These are phyloP conservation scores for Solanum dulcamara DNA, from an alignment of 257 asterid genomes.

Conservation along the genomic window DNA sequence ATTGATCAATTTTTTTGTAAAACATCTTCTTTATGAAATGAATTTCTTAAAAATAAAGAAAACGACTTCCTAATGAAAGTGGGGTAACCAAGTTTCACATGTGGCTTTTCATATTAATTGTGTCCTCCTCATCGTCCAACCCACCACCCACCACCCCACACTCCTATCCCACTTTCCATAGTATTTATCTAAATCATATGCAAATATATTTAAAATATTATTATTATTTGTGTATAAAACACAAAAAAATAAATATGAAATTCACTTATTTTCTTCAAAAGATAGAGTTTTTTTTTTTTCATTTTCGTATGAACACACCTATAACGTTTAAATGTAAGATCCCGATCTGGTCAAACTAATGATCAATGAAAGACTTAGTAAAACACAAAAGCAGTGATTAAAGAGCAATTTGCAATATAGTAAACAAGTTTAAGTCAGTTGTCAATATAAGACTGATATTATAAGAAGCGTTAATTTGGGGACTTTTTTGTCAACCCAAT, in stretches of 20 bases:
- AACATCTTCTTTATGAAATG: neutral
- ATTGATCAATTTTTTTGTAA: too few relatives aligned
- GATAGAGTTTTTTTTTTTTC: too few relatives aligned
- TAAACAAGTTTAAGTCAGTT: neutral
- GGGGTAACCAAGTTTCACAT: neutral
- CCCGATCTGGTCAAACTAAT: neutral
- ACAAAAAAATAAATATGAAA: neutral
- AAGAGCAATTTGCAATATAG: neutral
- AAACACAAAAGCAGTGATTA: neutral
- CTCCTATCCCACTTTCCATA: too few relatives aligned
- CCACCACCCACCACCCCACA: neutral
- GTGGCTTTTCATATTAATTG: neutral
- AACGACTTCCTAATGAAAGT: neutral
- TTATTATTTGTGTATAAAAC: neutral
- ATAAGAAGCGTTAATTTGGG: neutral
- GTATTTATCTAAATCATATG: neutral
- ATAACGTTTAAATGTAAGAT: neutral
- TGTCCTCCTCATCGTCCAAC: neutral
- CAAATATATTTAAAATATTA: neutral
- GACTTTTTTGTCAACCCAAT: neutral
- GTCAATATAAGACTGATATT: neutral
- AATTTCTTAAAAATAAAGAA: neutral
- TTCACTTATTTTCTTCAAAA: neutral
- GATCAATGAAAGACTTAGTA: neutral
- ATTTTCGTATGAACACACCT: neutral